A percentile compares a stretch with the other conserved stretches of the same genome.
Conservation (phyloP, 179 eudicot species). For the Pouteria campechiana region DNA sequence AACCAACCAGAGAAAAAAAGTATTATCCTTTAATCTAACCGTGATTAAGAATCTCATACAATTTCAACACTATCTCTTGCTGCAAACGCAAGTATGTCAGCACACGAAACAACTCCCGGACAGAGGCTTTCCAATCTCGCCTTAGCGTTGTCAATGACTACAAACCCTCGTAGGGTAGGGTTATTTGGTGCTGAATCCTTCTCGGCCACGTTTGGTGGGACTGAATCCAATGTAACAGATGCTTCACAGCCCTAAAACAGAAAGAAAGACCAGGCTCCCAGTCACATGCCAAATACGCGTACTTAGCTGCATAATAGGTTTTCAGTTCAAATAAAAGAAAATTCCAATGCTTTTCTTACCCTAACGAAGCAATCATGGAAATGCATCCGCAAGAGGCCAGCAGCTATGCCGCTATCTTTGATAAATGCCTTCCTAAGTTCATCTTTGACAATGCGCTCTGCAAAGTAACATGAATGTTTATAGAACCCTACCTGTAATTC, state of each 20-base stretch:
- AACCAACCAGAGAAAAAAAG: background rate
- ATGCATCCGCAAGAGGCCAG: constrained; percentile 73
- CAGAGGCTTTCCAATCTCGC: constrained; percentile 51
- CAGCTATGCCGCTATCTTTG: constrained; percentile 47
- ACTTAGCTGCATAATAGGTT: background rate
- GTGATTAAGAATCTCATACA: constrained; percentile 35
- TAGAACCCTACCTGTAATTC: constrained; percentile 44
- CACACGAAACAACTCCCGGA: constrained; percentile 73
- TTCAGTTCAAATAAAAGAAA: background rate
- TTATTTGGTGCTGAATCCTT: constrained; percentile 69
- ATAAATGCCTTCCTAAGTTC: constrained; percentile 35
- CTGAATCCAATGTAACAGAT: constrained; percentile 76
- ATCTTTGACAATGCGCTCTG: constrained; percentile 38
- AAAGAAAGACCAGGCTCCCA: too few species aligned
- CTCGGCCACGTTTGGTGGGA: constrained; percentile 53
- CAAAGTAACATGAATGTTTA: constrained; percentile 27
- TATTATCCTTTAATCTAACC: too few species aligned
- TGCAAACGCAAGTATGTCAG: constrained; percentile 84
- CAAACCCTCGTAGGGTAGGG: constrained; percentile 73
- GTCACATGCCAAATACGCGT: background rate
- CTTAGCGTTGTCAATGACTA: constrained; percentile 74
- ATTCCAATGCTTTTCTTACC: constrained; percentile 20
- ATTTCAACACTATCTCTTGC: constrained; percentile 69
- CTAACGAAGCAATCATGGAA: constrained; percentile 89
- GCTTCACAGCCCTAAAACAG: constrained; percentile 96